Evolutionary conservation across 371 early-diverging fungal species (phyloP).

Genomic region (Rhizopus delemar): DNA sequence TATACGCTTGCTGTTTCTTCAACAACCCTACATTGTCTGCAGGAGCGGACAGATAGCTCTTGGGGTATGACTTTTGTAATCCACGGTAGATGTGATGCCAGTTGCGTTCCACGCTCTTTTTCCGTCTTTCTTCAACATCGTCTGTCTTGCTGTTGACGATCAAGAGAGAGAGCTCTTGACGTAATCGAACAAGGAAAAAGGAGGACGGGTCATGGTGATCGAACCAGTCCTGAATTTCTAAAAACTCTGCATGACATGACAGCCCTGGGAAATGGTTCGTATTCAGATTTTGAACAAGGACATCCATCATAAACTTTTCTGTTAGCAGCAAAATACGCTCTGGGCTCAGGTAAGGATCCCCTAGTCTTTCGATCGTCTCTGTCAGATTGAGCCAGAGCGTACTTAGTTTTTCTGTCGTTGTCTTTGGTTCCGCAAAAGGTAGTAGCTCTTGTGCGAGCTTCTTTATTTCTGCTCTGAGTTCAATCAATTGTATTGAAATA

Average conservation of each 20-base stretch:
- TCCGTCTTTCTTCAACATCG: constrained; percentile 12
- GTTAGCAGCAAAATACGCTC: constrained; percentile 36
- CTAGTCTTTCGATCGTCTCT: constrained; percentile 26
- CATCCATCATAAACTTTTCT: constrained; percentile 58
- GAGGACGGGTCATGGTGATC: constrained; percentile 20
- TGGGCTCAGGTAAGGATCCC: neutral
- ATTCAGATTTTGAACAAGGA: constrained; percentile 45
- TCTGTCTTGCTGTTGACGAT: constrained; percentile 15
- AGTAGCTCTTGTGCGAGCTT: constrained; percentile 29
- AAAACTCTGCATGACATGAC: constrained; percentile 22
- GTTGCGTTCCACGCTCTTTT: constrained; percentile 20
- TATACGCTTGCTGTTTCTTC: constrained; percentile 27
- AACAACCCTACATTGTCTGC: neutral
- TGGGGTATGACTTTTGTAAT: constrained; percentile 42
- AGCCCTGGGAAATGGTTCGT: constrained; percentile 34
- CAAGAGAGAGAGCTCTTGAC: constrained; percentile 37
- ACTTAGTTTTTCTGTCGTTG: constrained; percentile 29
- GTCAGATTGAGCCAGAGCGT: constrained; percentile 51
- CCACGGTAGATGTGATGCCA: constrained; percentile 46
- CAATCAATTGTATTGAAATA: constrained; percentile 24
- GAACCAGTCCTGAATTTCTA: constrained; percentile 26
- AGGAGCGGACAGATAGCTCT: constrained; percentile 14
- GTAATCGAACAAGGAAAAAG: constrained; percentile 30
- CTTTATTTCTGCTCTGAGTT: constrained; percentile 27
- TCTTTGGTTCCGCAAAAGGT: constrained; percentile 25